phyloP scores from a whole-genome alignment of 2,329 filamentous ascomycete species.

The Neonectria ditissima region DNA sequence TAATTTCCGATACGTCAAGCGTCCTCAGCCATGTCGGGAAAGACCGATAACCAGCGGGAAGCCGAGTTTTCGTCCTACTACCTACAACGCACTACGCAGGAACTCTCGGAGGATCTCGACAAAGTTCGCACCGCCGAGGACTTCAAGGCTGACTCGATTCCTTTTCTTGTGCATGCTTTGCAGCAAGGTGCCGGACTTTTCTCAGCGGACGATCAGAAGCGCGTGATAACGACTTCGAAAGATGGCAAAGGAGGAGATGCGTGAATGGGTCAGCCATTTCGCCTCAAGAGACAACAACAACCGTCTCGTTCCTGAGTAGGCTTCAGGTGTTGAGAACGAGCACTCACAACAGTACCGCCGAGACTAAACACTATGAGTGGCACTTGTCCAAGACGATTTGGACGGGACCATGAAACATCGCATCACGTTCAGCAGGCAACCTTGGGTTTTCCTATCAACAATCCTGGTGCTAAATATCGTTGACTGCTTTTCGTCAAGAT shows the following conservation, averaged over 20 bases:
- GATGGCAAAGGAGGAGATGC: slow-evolving; percentile 27
- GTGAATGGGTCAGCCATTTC: slow-evolving; percentile 13
- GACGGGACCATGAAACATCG: neutral
- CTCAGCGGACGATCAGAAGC: slow-evolving; percentile 54
- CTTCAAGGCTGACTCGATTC: slow-evolving; percentile 74
- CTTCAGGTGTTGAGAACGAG: neutral
- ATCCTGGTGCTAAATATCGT: neutral
- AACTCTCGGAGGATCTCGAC: slow-evolving; percentile 81
- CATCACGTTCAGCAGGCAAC: neutral
- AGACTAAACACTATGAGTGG: neutral
- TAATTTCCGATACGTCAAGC: neutral
- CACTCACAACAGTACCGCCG: too few relatives aligned
- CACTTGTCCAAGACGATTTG: neutral
- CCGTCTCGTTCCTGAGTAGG: too few relatives aligned
- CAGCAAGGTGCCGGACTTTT: slow-evolving; percentile 76
- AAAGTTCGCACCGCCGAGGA: slow-evolving; percentile 76
- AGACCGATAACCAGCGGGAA: slow-evolving; percentile 31
- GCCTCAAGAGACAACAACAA: neutral
- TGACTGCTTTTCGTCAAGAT: neutral
- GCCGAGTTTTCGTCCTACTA: slow-evolving; percentile 73
- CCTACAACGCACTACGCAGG: slow-evolving; percentile 74
- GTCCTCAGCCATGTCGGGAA: slow-evolving; percentile 32
- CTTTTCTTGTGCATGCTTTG: slow-evolving; percentile 74
- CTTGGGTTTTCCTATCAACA: neutral
- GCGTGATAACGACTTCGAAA: slow-evolving; percentile 37